Conservation (phyloP, 2,329 filamentous ascomycete species). For the Aspergillus versicolor region DNA sequence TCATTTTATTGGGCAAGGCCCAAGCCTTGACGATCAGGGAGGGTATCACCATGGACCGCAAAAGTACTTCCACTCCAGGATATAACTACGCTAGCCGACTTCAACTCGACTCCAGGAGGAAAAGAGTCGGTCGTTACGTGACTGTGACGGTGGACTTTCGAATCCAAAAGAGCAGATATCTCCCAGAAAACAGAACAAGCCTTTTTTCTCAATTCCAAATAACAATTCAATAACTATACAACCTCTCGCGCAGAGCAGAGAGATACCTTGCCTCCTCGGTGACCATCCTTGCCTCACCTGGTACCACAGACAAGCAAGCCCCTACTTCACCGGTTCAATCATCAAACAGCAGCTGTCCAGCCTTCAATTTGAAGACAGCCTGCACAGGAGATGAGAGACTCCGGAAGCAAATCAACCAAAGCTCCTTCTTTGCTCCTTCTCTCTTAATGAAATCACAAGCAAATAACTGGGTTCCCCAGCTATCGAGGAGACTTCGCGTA, state of each 20-base stretch:
- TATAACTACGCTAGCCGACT: background rate
- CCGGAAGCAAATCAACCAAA: background rate
- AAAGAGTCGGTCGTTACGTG: background rate
- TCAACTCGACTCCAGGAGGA: background rate
- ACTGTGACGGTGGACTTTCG: background rate
- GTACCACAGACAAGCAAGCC: conserved; percentile 1
- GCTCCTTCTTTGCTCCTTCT: conserved; percentile 4
- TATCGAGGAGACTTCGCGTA: background rate
- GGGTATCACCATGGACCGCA: background rate
- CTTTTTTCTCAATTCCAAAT: background rate
- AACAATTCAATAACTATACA: background rate
- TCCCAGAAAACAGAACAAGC: background rate
- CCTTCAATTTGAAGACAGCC: background rate
- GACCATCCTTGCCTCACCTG: conserved; percentile 6
- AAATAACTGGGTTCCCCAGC: background rate
- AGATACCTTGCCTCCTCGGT: background rate
- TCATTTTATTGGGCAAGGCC: background rate
- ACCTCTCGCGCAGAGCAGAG: background rate
- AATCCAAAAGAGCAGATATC: background rate
- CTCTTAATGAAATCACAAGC: background rate
- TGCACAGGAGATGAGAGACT: background rate
- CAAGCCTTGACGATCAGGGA: background rate
- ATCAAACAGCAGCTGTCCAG: background rate
- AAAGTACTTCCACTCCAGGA: background rate
- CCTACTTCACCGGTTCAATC: background rate